Conservation (phyloP, 2,329 filamentous ascomycete species). For the Leptographium wingfieldii region DNA sequence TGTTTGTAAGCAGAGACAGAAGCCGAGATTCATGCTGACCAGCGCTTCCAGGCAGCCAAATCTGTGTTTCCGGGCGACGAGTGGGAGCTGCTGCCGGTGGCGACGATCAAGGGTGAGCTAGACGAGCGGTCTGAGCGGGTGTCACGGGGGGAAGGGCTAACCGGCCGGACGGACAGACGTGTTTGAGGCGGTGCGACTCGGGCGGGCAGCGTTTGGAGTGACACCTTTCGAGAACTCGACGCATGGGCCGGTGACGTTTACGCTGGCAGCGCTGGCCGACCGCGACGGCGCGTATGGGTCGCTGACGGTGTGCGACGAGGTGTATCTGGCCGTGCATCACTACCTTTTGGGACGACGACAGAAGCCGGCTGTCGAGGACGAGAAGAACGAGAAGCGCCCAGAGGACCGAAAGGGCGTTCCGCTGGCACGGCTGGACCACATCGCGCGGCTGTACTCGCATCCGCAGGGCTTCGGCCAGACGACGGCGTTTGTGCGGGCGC, state of each 20-base stretch:
- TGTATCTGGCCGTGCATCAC: constrained; percentile 80
- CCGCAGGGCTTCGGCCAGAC: constrained; percentile 86
- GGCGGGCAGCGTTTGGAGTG: constrained; percentile 56
- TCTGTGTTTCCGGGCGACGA: constrained; percentile 31
- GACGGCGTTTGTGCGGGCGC: constrained; percentile 54
- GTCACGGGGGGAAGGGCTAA: not conserved
- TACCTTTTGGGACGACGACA: constrained; percentile 54
- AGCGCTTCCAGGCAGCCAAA: constrained; percentile 18
- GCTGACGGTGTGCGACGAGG: constrained; percentile 68
- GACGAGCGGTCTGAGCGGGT: not conserved
- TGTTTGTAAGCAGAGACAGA: not conserved
- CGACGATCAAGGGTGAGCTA: constrained; percentile 33
- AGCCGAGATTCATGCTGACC: not conserved
- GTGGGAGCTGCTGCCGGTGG: constrained; percentile 36
- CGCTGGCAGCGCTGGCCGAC: constrained; percentile 79
- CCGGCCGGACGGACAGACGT: constrained; percentile 41
- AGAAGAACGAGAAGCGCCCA: not conserved
- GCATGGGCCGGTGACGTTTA: constrained; percentile 84
- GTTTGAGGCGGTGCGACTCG: constrained; percentile 63
- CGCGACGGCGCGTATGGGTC: constrained; percentile 49
- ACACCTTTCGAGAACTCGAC: constrained; percentile 94
- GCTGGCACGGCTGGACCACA: constrained; percentile 39
- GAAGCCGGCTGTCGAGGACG: not conserved
- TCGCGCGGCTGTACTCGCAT: constrained; percentile 78
- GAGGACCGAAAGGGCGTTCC: constrained; percentile 14